phyloP scores from a whole-genome alignment of 371 early-diverging fungal species.

The Zopfochytrium polystomum region DNA sequence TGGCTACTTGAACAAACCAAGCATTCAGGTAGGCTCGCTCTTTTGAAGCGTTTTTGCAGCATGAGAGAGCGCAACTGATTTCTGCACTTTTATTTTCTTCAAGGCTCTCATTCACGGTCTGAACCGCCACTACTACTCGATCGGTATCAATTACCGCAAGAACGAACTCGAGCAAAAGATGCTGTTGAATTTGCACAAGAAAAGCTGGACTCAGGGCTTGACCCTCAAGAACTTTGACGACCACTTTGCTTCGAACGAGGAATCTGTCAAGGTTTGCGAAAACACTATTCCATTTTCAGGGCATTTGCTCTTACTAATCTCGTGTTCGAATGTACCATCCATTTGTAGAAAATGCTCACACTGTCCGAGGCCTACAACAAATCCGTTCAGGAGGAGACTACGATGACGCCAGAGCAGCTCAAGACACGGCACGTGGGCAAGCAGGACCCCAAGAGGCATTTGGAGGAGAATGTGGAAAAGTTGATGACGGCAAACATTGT shows the following conservation, averaged over 20 bases:
- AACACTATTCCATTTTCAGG: no score
- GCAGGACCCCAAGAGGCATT: constrained; percentile 97
- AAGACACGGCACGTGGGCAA: constrained; percentile 96
- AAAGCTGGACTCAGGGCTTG: constrained; percentile 98
- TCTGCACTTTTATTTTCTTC: constrained; percentile 8
- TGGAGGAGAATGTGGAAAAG: constrained; percentile 84
- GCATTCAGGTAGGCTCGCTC: constrained; percentile 69
- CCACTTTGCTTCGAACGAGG: constrained; percentile 78
- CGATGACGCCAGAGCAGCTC: constrained; percentile 90
- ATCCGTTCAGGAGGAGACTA: constrained; percentile 91
- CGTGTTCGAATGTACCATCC: no score
- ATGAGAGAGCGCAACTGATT: no score
- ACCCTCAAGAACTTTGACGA: constrained; percentile 78
- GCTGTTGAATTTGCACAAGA: constrained; percentile 98
- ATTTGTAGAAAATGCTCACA: constrained; percentile 67
- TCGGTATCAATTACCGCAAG: constrained; percentile 98
- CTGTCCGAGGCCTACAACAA: constrained; percentile 93
- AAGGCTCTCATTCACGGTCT: constrained; percentile 98
- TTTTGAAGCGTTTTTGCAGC: constrained; percentile 5
- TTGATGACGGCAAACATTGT: constrained; percentile 94
- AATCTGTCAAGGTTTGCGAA: constrained; percentile 75
- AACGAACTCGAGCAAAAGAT: constrained; percentile 99
- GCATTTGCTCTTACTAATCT: no score
- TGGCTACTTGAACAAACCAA: constrained; percentile 98
- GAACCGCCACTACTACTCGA: constrained; percentile 99